These are phyloP conservation scores for Phytopythium helicoides DNA, from an alignment of 352 stramenopile genomes.

Conservation along the genomic window DNA sequence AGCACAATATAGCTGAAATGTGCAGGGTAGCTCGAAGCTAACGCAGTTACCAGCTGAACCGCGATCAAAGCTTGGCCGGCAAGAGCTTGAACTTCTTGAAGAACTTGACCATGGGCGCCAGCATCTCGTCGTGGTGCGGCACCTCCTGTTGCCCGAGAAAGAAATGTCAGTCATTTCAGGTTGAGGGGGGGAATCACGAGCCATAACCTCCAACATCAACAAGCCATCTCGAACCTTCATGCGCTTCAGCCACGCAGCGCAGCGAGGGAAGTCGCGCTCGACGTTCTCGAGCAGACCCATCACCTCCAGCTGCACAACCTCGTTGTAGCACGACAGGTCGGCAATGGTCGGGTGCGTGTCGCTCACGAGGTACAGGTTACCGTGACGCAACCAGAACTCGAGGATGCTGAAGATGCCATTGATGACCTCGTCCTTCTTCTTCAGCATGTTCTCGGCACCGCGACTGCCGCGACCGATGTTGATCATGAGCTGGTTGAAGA, in stretches of 20 bases:
- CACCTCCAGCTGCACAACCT: slow-evolving; percentile 68
- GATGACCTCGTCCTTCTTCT: slow-evolving; percentile 54
- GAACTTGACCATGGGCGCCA: too few species aligned
- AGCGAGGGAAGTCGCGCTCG: slow-evolving; percentile 50
- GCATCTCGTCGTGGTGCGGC: too few species aligned
- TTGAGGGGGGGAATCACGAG: too few species aligned
- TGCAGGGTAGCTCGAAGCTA: too few species aligned
- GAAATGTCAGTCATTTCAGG: too few species aligned
- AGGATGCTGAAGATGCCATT: slow-evolving; percentile 53
- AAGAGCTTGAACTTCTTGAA: too few species aligned
- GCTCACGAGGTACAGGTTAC: slow-evolving; percentile 61
- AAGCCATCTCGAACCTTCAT: too few species aligned
- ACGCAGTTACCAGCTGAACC: too few species aligned
- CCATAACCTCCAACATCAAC: too few species aligned
- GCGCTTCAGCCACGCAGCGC: slow-evolving; percentile 53
- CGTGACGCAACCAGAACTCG: slow-evolving; percentile 61
- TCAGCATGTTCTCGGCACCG: slow-evolving; percentile 39
- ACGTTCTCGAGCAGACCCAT: slow-evolving; percentile 51
- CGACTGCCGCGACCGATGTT: slow-evolving; percentile 50
- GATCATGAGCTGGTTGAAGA: slow-evolving; percentile 55
- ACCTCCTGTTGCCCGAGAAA: too few species aligned
- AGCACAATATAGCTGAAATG: too few species aligned
- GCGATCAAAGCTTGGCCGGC: too few species aligned
- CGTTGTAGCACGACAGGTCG: slow-evolving; percentile 74
- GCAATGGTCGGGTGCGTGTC: slow-evolving; percentile 48